A percentile compares a stretch with the other conserved stretches of the same genome.
Conservation (phyloP, 208 protist genomes). For the Porcisia hertigi region DNA sequence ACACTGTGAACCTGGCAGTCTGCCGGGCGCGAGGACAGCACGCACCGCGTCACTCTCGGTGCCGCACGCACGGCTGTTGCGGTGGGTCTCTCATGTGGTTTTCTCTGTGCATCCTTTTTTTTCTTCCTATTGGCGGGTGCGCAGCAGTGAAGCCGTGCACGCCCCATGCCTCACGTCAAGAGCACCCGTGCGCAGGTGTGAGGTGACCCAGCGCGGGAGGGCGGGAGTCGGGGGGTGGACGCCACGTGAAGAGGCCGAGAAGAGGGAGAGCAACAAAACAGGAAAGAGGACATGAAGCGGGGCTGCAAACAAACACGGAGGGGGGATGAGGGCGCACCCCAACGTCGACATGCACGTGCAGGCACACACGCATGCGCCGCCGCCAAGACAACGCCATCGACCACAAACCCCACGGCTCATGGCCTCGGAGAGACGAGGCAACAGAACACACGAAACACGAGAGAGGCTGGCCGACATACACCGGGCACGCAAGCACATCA, state of each 20-base stretch:
- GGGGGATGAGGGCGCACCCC: not conserved
- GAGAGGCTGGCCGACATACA: not conserved
- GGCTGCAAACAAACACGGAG: not conserved
- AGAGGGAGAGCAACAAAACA: not conserved
- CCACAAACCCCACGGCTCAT: not conserved
- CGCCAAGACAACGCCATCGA: not conserved
- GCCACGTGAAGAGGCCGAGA: not conserved
- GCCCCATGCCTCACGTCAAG: not conserved
- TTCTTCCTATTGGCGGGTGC: not conserved
- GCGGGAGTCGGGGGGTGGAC: no score
- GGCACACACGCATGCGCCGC: not conserved
- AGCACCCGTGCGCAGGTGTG: not conserved
- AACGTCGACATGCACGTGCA: not conserved
- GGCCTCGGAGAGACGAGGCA: not conserved
- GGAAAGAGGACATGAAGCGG: not conserved
- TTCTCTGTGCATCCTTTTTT: not conserved
- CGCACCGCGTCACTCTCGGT: not conserved
- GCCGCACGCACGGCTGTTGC: not conserved
- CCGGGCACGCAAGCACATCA: not conserved
- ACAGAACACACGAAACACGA: not conserved
- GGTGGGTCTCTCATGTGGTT: not conserved
- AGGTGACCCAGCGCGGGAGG: not conserved
- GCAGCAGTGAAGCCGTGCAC: not conserved
- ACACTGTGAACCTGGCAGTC: not conserved
- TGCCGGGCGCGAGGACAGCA: not conserved